phyloP scores from a whole-genome alignment of 352 stramenopile species.

The Aphanomyces euteiches region DNA sequence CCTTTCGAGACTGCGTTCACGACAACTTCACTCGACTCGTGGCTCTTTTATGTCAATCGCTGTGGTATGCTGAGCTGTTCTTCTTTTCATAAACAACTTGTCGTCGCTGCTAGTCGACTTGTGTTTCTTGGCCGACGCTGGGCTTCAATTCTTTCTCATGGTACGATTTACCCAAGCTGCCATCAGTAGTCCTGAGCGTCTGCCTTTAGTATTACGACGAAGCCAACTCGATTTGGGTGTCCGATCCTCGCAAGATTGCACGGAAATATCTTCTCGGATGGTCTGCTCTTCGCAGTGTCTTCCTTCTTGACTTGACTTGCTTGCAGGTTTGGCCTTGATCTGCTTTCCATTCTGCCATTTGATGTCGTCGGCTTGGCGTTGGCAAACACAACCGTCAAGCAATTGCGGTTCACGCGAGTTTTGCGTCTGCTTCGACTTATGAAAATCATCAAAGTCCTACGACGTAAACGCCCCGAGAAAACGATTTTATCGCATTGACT shows the following conservation, averaged over 20 bases:
- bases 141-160: slow-evolving; percentile 25
- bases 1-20: slow-evolving; percentile 26
- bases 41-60: slow-evolving; percentile 18
- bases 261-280: slow-evolving; percentile 20
- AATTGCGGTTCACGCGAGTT: slow-evolving; percentile 21
- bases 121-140: slow-evolving; percentile 21
- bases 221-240: slow-evolving; percentile 13
- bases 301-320: not conserved
- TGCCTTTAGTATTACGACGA: slow-evolving; percentile 21
- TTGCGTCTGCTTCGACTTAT: slow-evolving; percentile 23
- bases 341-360: slow-evolving; percentile 27
- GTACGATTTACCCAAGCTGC: not conserved
- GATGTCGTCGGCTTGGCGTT: slow-evolving; percentile 15
- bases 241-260: slow-evolving; percentile 11
- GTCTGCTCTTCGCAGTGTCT: not conserved
- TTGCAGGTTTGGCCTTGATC: slow-evolving; percentile 24
- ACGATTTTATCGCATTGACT: not conserved
- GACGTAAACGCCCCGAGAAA: not conserved
- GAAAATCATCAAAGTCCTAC: slow-evolving; percentile 27
- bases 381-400: not conserved
- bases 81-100: not conserved
- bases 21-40: slow-evolving; percentile 1
- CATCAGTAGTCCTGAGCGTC: not conserved
- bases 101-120: slow-evolving; percentile 18
- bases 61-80: not conserved